Base-by-base conservation (phyloP, 306 rosid species). In the Cucurbita ficifolia region DNA sequence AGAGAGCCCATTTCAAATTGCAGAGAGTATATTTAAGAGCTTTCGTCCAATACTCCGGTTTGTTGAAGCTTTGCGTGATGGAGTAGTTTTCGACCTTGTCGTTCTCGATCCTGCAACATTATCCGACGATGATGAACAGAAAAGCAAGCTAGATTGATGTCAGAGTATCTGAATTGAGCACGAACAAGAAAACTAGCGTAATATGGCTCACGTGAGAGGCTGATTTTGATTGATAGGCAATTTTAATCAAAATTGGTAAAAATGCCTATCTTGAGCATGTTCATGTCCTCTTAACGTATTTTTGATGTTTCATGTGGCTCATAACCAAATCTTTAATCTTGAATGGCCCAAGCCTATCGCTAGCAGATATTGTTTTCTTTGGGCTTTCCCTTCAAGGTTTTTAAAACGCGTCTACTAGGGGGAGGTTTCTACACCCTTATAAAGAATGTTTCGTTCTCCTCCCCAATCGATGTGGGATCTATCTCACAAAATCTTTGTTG, bases 1-100 rank as follows among this genome's bases (percentile, higher is more conserved):
- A 94, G 29, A 94, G 99, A 70, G 92, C 95, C 99, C 99, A 94
- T 76, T 94, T 94, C 88, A 94, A 84, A 84, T 94, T 77, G 89
- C 97, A 87, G 29, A 94, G 99, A 8, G 99, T 94, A 80, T 90
- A 94, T 76, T 94, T 91, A 64, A 94, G 96, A 80, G 99, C 97
- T 82, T 91, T 94, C 0, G 99, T 94, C 97, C 97, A 94, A 80
- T 84, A 90, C 83, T 94, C 99, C 77, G 82, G 99, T 86, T 94
- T 94, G 69, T 87, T 91, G 88, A 94, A 91, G 88, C 97, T 94
- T 70, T 94, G 99, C 9, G 96, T 90, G 80, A 94, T 94, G 79
- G 96, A 89, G 74, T 87, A 86, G 82, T 76, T 91, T 83, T 91
- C 99, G 53, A 94, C 99, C 79, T 84, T 94, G 82, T 94, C 99